Evolutionary conservation across 495 filamentous ascomycete species (phyloP), one percentile per base, ranked within the genome.

Genomic region (Penicillium pancosmium): DNA sequence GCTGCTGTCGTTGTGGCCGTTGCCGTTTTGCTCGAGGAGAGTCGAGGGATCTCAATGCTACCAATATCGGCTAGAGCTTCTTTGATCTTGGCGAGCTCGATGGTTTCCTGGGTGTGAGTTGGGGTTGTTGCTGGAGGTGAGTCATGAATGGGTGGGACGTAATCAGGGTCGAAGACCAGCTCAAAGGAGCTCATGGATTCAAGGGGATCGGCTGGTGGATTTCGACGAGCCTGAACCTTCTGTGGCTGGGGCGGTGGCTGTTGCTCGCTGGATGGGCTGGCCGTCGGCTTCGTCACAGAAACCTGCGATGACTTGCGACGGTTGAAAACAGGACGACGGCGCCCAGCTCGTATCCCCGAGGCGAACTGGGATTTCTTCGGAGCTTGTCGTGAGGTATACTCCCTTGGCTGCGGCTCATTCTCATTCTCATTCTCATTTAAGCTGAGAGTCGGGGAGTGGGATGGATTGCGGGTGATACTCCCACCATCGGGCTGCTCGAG

Each of bases 231-330:
- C 43, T 25, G 21, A 47, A n/a, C 3, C 19, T 46, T 54, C 21
- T 47, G 8, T 11, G 15, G 49, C 16, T 51, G 23, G 6, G 19
- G 21, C 47, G 5, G 35, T 13, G 59, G 31, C 19, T 33, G 9
- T 31, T 41, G 2, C 6, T 56, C 8, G 34, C 54, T 61, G 7
- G 59, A 16, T 16, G 41, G 4, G 3, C 15, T 9, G 8, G 41
- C 15, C 9, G 16, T 19, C 16, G 41, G 2, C 7, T 44, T 44
- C 15, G 41, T 9, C 61, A 68, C 23, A 53, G 70, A 55, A 10
- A 61, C 19, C 51, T 76, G 78, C 13, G 76, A 77, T 12, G 78
- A 79, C 55, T 77, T 79, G 61, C 74, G 74, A 25, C 78, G 72
- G 54, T 69, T 71, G 31, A 78, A 59, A 2, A 73, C 63, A 8